phyloP scores from a whole-genome alignment of 768 basidiomycete species.

The Termitomyces sp. region DNA sequence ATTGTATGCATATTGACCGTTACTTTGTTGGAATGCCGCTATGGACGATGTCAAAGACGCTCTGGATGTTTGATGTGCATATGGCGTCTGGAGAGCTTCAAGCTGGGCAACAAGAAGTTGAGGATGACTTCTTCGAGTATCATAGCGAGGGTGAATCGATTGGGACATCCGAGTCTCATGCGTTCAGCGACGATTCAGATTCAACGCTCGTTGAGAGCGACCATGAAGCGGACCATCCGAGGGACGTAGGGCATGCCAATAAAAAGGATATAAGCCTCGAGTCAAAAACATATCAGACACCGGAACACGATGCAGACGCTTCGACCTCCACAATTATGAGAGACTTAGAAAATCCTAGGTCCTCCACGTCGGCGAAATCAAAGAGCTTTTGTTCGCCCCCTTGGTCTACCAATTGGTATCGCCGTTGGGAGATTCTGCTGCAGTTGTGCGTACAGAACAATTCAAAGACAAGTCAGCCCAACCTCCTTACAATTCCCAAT shows the following conservation, averaged over 20 bases:
- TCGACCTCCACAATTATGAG: background rate
- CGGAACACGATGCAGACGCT: background rate
- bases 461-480: background rate
- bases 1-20: slow-evolving; percentile 50
- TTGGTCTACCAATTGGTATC: slow-evolving; percentile 45
- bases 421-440: slow-evolving; percentile 47
- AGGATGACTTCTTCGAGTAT: slow-evolving; percentile 17
- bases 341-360: background rate
- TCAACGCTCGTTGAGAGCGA: slow-evolving; percentile 51
- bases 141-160: slow-evolving; percentile 26
- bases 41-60: slow-evolving; percentile 62
- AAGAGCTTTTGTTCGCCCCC: slow-evolving; percentile 7
- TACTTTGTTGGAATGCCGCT: slow-evolving; percentile 50
- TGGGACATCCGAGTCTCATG: slow-evolving; percentile 26
- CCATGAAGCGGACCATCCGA: slow-evolving; percentile 10
- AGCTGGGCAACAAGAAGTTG: slow-evolving; percentile 13
- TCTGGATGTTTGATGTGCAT: slow-evolving; percentile 61
- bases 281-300: background rate
- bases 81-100: slow-evolving; percentile 16
- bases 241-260: background rate
- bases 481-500: background rate
- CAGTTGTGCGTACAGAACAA: slow-evolving; percentile 29
- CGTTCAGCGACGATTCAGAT: slow-evolving; percentile 47
- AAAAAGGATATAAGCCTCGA: background rate
- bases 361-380: slow-evolving; percentile 7